Percentiles rank a stretch among this genome's conserved stretches.
These are phyloP conservation scores for Lachancea nothofagi DNA, from an alignment of 805 yeast species.

Conservation along the genomic window DNA sequence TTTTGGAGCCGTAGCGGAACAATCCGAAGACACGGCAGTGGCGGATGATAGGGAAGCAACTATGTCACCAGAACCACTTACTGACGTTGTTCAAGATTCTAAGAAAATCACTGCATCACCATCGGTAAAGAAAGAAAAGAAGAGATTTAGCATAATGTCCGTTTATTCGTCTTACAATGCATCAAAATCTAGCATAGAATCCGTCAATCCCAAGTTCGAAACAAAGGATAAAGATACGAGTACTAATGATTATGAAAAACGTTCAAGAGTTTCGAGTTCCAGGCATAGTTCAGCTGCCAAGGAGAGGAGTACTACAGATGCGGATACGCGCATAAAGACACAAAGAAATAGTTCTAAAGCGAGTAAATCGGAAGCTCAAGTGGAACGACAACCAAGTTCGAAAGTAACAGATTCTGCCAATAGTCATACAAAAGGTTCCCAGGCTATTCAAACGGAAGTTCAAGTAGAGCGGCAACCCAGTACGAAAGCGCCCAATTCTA, in stretches of 20 bases:
- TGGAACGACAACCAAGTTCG: conserved; percentile 3
- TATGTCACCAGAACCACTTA: not conserved
- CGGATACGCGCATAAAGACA: not conserved
- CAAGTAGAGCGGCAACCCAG: conserved; percentile 1
- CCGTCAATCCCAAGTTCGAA: conserved; percentile 14
- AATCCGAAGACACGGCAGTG: conserved; percentile 15
- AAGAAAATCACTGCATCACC: not conserved
- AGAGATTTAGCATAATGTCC: conserved; percentile 40
- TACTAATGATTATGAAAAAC: not conserved
- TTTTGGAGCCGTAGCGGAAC: conserved; percentile 16
- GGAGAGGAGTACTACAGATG: not conserved
- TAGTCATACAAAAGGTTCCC: not conserved
- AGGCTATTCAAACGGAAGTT: not conserved
- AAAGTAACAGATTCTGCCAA: no score
- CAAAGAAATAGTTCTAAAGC: not conserved
- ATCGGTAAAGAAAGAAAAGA: conserved; percentile 15
- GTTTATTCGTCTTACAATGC: conserved; percentile 27
- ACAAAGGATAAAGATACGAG: not conserved
- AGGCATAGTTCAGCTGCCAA: conserved; percentile 2
- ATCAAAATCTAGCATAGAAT: conserved; percentile 17
- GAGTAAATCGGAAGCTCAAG: not conserved
- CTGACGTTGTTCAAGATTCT: not conserved
- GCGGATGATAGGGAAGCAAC: conserved; percentile 4
- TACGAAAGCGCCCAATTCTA: conserved; percentile 2
- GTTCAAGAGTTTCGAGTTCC: not conserved